Percentiles rank a stretch among this genome's conserved stretches.
These are phyloP conservation scores for Symmetrospora coprosmae DNA, from an alignment of 768 basidiomycete species.

Conservation along the genomic window DNA sequence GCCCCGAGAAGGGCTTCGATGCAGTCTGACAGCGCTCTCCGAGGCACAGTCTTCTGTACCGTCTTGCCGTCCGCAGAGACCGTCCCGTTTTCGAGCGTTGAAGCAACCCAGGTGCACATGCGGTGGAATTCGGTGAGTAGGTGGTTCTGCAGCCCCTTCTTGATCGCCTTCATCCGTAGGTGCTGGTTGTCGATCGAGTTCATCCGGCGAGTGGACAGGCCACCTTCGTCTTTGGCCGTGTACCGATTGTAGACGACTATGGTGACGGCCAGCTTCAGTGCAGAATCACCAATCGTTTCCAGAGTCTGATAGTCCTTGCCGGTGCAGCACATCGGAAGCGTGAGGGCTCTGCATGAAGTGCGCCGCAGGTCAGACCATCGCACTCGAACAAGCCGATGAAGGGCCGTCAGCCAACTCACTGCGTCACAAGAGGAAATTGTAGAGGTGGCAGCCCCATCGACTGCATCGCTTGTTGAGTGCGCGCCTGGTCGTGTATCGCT, in stretches of 20 bases:
- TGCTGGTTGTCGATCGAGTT: constrained; percentile 56
- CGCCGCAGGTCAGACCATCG: background rate
- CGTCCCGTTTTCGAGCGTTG: constrained; percentile 40
- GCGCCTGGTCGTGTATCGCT: constrained; percentile 14
- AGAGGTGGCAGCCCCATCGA: constrained; percentile 1
- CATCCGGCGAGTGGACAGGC: constrained; percentile 53
- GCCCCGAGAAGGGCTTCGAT: constrained; percentile 77
- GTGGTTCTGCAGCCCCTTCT: constrained; percentile 50
- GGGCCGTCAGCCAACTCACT: background rate
- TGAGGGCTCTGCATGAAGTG: constrained; percentile 48
- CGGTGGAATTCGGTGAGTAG: constrained; percentile 49
- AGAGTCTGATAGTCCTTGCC: constrained; percentile 69
- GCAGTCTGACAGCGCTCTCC: constrained; percentile 67
- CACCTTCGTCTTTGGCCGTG: constrained; percentile 61
- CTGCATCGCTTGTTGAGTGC: constrained; percentile 13
- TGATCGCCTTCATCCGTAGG: constrained; percentile 46
- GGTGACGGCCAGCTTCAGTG: constrained; percentile 35
- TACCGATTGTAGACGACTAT: constrained; percentile 52
- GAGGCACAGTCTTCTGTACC: constrained; percentile 46
- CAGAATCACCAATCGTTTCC: constrained; percentile 64
- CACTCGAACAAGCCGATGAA: too few species aligned
- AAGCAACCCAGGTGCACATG: constrained; percentile 48
- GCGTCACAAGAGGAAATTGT: constrained; percentile 9
- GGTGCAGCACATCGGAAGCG: constrained; percentile 51
- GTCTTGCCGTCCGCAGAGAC: constrained; percentile 30